These are phyloP conservation scores for Microsporum canis DNA, from an alignment of 2,329 filamentous ascomycete genomes.

Conservation along the genomic window DNA sequence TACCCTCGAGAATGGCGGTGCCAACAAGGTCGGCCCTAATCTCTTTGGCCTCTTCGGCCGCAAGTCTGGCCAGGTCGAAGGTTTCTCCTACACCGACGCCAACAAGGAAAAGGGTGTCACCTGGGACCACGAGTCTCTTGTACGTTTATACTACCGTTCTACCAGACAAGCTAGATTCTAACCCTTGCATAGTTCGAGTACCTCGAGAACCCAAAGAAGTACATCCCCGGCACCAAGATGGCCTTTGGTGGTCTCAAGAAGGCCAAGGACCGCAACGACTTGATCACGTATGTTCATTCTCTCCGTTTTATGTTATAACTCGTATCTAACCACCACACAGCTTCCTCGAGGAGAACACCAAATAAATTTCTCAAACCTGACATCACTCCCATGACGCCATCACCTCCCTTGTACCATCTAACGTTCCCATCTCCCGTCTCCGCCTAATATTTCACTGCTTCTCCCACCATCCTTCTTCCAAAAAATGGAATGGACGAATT, in stretches of 20 bases:
- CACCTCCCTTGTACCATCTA: constrained; percentile 1
- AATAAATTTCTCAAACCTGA: constrained; percentile 6
- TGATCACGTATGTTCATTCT: constrained; percentile 71
- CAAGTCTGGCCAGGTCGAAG: constrained; percentile 80
- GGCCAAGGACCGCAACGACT: constrained; percentile 96
- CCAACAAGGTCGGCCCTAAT: constrained; percentile 97
- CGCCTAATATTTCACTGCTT: not conserved
- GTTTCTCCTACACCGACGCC: constrained; percentile 96
- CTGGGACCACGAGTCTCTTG: constrained; percentile 78
- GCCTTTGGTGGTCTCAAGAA: constrained; percentile 99
- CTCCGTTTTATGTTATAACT: not conserved
- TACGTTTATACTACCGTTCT: constrained; percentile 34
- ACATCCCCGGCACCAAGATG: constrained; percentile 99
- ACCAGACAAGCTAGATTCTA: constrained; percentile 13
- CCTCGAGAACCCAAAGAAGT: constrained; percentile 99
- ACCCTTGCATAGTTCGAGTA: constrained; percentile 62
- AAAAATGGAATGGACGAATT: not conserved
- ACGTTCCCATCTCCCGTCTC: not conserved
- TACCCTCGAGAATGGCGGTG: constrained; percentile 78
- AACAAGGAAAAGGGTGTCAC: constrained; percentile 94
- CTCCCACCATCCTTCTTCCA: not conserved
- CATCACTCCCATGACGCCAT: constrained; percentile 2
- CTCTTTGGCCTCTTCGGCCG: constrained; percentile 96
- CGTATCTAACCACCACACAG: not conserved
- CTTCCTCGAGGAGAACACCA: constrained; percentile 10